Percentiles rank a stretch among this genome's conserved stretches.
Evolutionary conservation across 106 monocot species (phyloP).

Genomic region (Phalaenopsis equestris): DNA sequence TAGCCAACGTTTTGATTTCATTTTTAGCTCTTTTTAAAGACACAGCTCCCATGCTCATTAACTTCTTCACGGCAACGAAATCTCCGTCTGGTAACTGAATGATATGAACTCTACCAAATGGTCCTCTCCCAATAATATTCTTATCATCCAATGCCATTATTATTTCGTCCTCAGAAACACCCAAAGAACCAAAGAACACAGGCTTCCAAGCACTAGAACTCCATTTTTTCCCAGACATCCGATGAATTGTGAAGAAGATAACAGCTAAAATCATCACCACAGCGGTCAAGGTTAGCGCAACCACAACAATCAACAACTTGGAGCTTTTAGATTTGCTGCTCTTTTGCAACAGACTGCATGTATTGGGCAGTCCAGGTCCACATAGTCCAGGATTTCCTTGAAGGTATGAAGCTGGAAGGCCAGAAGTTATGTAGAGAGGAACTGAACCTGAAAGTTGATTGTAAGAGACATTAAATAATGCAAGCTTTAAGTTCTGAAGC

Average conservation of each 20-base stretch:
- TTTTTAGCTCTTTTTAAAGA: conserved; percentile 28
- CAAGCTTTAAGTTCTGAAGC: conserved; percentile 61
- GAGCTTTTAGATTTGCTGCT: not conserved
- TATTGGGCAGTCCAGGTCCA: conserved; percentile 57
- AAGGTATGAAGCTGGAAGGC: conserved; percentile 57
- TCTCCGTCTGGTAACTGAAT: conserved; percentile 34
- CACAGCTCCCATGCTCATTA: conserved; percentile 14
- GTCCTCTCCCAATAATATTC: conserved; percentile 44
- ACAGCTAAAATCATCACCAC: conserved; percentile 18
- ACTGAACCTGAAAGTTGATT: conserved; percentile 59
- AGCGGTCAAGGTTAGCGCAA: conserved; percentile 19
- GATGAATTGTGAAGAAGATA: conserved; percentile 20
- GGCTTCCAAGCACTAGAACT: conserved; percentile 16
- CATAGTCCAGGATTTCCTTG: conserved; percentile 70
- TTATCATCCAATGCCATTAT: conserved; percentile 33
- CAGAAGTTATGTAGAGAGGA: conserved; percentile 32
- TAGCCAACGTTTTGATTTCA: conserved; percentile 46
- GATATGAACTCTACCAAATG: conserved; percentile 38
- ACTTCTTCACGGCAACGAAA: conserved; percentile 37
- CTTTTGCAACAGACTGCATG: conserved; percentile 9
- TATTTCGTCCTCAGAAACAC: conserved; percentile 44
- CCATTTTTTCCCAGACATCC: conserved; percentile 10
- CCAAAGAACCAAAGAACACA: conserved; percentile 43
- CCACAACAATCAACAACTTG: conserved; percentile 18
- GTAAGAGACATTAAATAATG: conserved; percentile 68